Conservation (phyloP, 192 early-diverging fungal genomes). For the Podila verticillata region DNA sequence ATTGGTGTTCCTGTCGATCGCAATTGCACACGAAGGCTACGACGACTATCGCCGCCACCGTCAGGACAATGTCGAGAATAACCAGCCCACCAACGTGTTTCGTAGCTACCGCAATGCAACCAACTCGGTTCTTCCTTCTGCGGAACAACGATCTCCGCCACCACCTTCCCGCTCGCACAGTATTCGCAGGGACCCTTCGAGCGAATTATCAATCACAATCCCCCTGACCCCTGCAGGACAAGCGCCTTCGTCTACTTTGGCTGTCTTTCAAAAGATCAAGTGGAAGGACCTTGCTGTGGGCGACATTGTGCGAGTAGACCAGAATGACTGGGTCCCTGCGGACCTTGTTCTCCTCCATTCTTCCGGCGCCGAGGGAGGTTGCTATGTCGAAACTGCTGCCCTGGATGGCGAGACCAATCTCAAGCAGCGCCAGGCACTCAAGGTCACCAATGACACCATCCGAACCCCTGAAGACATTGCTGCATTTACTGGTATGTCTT, state of each 20-base stretch:
- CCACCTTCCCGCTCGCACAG: slow-evolving; percentile 41
- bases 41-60: slow-evolving; percentile 76
- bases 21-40: slow-evolving; percentile 82
- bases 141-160: slow-evolving; percentile 48
- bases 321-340: slow-evolving; percentile 85
- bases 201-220: slow-evolving; percentile 42
- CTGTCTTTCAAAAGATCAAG: slow-evolving; percentile 54
- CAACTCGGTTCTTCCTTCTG: slow-evolving; percentile 52
- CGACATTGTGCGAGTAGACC: slow-evolving; percentile 77
- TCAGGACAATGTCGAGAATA: slow-evolving; percentile 71
- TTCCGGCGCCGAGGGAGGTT: slow-evolving; percentile 75
- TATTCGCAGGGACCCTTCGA: slow-evolving; percentile 4
- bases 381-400: slow-evolving; percentile 88
- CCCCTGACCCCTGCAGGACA: slow-evolving; percentile 32
- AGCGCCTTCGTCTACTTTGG: slow-evolving; percentile 24
- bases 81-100: slow-evolving; percentile 66
- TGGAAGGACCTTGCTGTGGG: slow-evolving; percentile 80
- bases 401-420: slow-evolving; percentile 93
- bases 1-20: slow-evolving; percentile 76
- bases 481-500: slow-evolving; percentile 56
- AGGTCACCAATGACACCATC: slow-evolving; percentile 62
- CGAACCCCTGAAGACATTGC: slow-evolving; percentile 58
- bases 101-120: slow-evolving; percentile 61
- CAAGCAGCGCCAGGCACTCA: slow-evolving; percentile 82
- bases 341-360: slow-evolving; percentile 81